Evolutionary conservation across 768 basidiomycete genomes (phyloP), one percentile per base, ranked within the genome.

Genomic region (Agaricus blazei): DNA sequence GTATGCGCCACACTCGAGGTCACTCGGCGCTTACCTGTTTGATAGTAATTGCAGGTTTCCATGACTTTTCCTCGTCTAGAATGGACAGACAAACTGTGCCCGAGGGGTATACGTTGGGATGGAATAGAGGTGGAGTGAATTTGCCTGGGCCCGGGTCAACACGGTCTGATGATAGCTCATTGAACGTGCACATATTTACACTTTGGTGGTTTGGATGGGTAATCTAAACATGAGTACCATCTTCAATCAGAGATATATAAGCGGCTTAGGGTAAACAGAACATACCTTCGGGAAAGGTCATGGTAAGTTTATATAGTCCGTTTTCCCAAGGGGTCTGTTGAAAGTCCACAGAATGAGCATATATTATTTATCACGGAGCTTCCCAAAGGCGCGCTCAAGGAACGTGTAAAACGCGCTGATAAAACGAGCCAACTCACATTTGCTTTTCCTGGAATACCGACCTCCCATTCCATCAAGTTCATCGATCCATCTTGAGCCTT

Each of bases 11-110:
- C 41, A 58, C 23, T 36, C 7, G 45, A 26, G 4, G 43, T 23
- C n/a, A 19, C 41, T 31, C 9, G 45, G 37, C 45, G 53, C 34
- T 38, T 26, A 90, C 96, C 81, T 98, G 97, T 70, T 98, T 99
- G 73, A 99, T 94, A 1, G 97, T 98, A 63, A 99, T 98, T 6
- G 94, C 91, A 26, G 97, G 94, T 67, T 98, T 98, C 97, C 97
- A 99, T 1, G 87, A 88, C 69, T 99, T 98, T 72, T 99, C 97
- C 67, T 99, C 97, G 65, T 98, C 96, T 52, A 99, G 73, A 65
- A 99, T 99, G 9, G 95, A 98, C 28, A 99, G 77, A 69, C 96
- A 98, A 45, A 98, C 95, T 19, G 97, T 99, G 26, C 97, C 97
- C 29, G 96, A 98, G 0, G 97, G 97, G 67, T 98, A 99, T 52